Conservation (phyloP, 192 early-diverging fungal species). For the Geranomyces variabilis region DNA sequence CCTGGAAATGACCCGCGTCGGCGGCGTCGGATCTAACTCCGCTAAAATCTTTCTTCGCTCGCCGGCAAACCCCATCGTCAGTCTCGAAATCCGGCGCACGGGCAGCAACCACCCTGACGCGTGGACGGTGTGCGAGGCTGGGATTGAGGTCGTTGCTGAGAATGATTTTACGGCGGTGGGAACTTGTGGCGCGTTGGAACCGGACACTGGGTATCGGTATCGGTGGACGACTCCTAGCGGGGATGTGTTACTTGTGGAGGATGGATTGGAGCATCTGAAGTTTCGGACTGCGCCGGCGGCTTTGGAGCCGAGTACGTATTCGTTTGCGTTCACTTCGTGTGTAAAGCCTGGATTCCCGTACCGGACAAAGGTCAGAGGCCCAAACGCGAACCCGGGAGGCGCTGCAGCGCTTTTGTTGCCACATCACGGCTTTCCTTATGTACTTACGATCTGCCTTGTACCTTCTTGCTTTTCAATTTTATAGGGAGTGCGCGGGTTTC, state of each 20-base stretch:
- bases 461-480: too few species aligned
- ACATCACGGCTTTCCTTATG: too few species aligned
- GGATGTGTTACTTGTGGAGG: neutral
- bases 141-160: neutral
- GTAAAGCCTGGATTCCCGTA: slow-evolving; percentile 38
- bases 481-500: slow-evolving; percentile 29
- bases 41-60: slow-evolving; percentile 29
- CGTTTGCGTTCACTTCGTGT: slow-evolving; percentile 36
- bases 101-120: neutral
- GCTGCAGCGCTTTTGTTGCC: too few species aligned
- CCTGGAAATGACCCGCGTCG: slow-evolving; percentile 26
- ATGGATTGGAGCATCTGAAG: neutral
- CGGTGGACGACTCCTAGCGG: slow-evolving; percentile 15
- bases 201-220: slow-evolving; percentile 21
- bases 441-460: too few species aligned
- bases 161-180: slow-evolving; percentile 26
- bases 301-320: slow-evolving; percentile 12
- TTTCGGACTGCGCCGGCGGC: slow-evolving; percentile 24
- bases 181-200: slow-evolving; percentile 11
- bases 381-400: too few species aligned
- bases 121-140: slow-evolving; percentile 5
- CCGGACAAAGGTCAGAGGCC: slow-evolving; percentile 28
- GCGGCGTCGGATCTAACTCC: slow-evolving; percentile 16
- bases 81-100: slow-evolving; percentile 10
- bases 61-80: neutral